These are phyloP conservation scores for Polygonum maritimum DNA, from an alignment of 148 eudicot species.

Conservation along the genomic window DNA sequence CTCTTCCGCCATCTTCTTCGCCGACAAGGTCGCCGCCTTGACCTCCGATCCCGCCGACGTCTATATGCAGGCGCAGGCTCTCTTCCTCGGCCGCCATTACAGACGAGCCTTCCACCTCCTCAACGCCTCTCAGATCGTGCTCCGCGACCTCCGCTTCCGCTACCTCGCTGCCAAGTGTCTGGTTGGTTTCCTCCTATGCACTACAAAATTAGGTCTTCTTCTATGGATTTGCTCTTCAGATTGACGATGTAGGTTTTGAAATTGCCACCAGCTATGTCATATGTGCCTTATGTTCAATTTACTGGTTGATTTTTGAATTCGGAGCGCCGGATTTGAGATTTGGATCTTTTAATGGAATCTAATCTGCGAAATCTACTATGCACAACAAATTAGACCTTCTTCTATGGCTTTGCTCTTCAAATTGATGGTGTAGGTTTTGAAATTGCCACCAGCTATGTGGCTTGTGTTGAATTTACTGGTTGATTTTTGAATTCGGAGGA, in stretches of 20 bases:
- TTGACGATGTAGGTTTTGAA: neutral
- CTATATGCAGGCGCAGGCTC: slow-evolving; percentile 93
- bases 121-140: slow-evolving; percentile 82
- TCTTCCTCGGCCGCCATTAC: slow-evolving; percentile 87
- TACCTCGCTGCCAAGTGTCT: slow-evolving; percentile 98
- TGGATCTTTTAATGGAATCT: neutral
- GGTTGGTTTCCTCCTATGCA: slow-evolving; percentile 35
- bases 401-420: neutral
- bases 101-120: slow-evolving; percentile 94
- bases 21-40: slow-evolving; percentile 85
- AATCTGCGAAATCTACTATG: neutral
- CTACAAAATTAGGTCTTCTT: neutral
- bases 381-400: neutral
- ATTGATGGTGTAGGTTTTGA: neutral
- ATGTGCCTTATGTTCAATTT: neutral
- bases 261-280: neutral
- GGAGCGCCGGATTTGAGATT: neutral
- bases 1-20: slow-evolving; percentile 91
- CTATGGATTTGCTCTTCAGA: neutral
- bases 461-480: neutral
- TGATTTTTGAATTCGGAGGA: neutral
- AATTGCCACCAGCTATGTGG: neutral
- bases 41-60: slow-evolving; percentile 80
- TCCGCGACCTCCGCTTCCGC: slow-evolving; percentile 84
- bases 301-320: neutral